These are phyloP conservation scores for Yarrowia sp. DNA, from an alignment of 805 yeast genomes.

Conservation along the genomic window DNA sequence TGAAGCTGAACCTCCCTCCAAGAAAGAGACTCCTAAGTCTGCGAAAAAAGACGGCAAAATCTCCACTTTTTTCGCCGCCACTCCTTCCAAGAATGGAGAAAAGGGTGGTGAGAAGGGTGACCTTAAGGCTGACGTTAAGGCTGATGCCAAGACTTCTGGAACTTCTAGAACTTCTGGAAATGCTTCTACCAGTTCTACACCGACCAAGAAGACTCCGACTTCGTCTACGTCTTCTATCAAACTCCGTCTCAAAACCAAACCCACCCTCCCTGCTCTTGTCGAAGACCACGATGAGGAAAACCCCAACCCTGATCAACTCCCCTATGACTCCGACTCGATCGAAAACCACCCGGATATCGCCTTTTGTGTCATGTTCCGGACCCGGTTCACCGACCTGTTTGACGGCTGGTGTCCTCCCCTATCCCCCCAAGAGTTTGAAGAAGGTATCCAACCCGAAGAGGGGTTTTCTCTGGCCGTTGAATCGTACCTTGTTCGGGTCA, in stretches of 20 bases:
- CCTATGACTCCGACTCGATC: slow-evolving; percentile 35
- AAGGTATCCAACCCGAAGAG: slow-evolving; percentile 45
- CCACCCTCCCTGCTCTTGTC: slow-evolving; percentile 49
- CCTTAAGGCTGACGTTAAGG: too few species aligned
- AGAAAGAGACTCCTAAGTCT: background rate
- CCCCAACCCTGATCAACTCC: slow-evolving; percentile 45
- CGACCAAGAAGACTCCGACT: background rate
- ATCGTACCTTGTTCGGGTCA: slow-evolving; percentile 49
- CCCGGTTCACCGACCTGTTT: slow-evolving; percentile 47
- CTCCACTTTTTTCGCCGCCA: slow-evolving; percentile 17
- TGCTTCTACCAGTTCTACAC: background rate
- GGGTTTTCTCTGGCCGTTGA: slow-evolving; percentile 46
- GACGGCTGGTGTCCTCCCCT: slow-evolving; percentile 48
- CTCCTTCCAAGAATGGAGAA: slow-evolving; percentile 12
- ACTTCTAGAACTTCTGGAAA: too few species aligned
- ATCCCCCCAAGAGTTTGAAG: slow-evolving; percentile 55
- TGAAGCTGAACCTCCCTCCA: background rate
- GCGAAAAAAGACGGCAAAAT: slow-evolving; percentile 24
- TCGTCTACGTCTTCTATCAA: background rate
- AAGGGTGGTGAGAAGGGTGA: background rate
- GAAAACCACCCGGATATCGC: slow-evolving; percentile 46
- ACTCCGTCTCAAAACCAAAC: slow-evolving; percentile 40
- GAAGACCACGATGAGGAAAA: slow-evolving; percentile 43
- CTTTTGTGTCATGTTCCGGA: slow-evolving; percentile 47
- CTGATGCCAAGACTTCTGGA: too few species aligned